Percentiles rank a stretch among this genome's conserved stretches.
These are phyloP conservation scores for Rhipidocladum racemiflorum DNA, from an alignment of 176 grass and related monocot species.

Conservation along the genomic window DNA sequence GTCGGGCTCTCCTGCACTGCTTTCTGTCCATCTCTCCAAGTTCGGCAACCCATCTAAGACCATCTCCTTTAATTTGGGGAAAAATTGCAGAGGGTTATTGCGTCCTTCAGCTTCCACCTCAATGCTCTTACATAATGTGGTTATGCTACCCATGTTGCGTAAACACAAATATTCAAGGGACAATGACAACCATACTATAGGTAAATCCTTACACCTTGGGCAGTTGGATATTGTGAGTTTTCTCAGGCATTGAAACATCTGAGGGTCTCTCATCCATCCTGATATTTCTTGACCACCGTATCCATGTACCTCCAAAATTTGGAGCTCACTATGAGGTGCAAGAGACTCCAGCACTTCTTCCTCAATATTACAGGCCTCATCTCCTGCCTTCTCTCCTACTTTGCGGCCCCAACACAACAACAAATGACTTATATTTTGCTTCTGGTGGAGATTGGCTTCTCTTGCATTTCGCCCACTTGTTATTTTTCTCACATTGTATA, in stretches of 20 bases:
- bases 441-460: slow-evolving; percentile 4
- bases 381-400: rapidly evolving
- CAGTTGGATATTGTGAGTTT: neutral
- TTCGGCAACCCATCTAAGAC: rapidly evolving
- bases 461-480: neutral
- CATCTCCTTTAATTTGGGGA: slow-evolving; percentile 2
- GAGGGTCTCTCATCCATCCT: slow-evolving; percentile 1
- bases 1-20: neutral
- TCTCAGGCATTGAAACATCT: neutral
- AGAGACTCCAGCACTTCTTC: neutral
- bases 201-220: neutral
- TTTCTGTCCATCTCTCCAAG: slow-evolving; percentile 17
- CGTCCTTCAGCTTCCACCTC: neutral
- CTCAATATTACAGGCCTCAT: neutral
- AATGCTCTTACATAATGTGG: neutral
- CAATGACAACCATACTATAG: neutral
- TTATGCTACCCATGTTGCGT: rapidly evolving
- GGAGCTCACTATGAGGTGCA: neutral
- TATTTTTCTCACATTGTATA: slow-evolving; percentile 19
- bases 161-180: neutral
- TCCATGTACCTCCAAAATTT: neutral
- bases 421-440: neutral
- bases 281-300: neutral
- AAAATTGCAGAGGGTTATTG: neutral
- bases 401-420: neutral